These are phyloP conservation scores for Arabidopsis suecica DNA, from an alignment of 345 rosid genomes.

Conservation along the genomic window DNA sequence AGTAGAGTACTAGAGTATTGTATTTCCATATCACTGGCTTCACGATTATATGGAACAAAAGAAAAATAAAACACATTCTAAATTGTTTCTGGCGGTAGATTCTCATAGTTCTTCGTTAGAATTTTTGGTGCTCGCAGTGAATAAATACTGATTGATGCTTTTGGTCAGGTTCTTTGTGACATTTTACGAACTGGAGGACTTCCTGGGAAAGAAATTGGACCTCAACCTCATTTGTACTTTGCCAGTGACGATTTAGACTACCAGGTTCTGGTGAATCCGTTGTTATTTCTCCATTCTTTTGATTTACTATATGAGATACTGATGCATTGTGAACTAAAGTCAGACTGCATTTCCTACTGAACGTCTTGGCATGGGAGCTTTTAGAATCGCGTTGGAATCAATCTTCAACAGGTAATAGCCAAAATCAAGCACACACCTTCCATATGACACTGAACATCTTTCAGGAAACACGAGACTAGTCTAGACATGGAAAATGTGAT, in stretches of 20 bases:
- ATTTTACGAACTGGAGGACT: conserved; percentile 88
- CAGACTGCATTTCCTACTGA: conserved; percentile 85
- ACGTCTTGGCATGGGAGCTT: conserved; percentile 94
- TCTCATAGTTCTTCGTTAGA: neutral
- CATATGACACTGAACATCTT: conserved; percentile 3
- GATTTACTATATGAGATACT: conserved; percentile 39
- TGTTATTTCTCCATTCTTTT: conserved; percentile 3
- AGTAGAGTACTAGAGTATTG: neutral
- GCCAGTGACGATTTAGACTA: conserved; percentile 87
- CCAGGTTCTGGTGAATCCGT: conserved; percentile 56
- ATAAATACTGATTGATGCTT: neutral
- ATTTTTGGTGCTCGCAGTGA: neutral
- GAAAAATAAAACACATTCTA: neutral
- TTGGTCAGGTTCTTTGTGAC: conserved; percentile 80
- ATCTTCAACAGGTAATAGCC: conserved; percentile 70
- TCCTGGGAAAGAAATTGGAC: conserved; percentile 68
- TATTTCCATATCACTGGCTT: neutral
- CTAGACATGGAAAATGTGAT: too few relatives aligned
- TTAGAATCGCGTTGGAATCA: conserved; percentile 83
- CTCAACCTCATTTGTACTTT: conserved; percentile 72
- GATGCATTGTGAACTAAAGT: conserved; percentile 47
- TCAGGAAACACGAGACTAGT: conserved; percentile 6
- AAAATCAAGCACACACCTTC: conserved; percentile 3
- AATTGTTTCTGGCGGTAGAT: conserved; percentile 1
- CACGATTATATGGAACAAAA: neutral